phyloP scores from a whole-genome alignment of 2,329 filamentous ascomycete genomes.

The Colletotrichum tropicale region DNA sequence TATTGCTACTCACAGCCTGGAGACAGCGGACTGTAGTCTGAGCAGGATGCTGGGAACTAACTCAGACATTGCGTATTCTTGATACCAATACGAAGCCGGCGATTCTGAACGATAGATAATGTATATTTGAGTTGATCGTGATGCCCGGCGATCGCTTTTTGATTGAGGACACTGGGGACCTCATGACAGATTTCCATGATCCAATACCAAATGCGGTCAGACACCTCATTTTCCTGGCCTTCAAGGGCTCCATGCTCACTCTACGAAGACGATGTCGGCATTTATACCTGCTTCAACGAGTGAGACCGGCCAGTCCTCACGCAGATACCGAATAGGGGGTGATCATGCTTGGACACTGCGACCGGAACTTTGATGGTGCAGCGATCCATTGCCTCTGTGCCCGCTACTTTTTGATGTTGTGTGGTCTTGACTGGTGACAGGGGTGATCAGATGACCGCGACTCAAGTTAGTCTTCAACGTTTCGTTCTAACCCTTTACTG shows the following conservation, averaged over 20 bases:
- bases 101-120: not conserved
- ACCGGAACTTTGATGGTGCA: not conserved
- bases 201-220: accelerated
- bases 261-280: not conserved
- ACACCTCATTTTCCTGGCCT: accelerated
- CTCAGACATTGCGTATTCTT: accelerated
- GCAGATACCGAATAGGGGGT: not conserved
- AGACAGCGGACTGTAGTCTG: not conserved
- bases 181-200: not conserved
- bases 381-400: not conserved
- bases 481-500: accelerated
- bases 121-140: not conserved
- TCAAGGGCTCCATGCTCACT: not conserved
- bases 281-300: not conserved
- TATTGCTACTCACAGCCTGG: not conserved
- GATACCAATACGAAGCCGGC: not conserved
- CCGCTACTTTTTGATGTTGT: accelerated
- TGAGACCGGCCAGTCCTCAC: not conserved
- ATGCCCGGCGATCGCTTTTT: not conserved
- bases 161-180: not conserved
- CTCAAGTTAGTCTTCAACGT: accelerated
- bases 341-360: not conserved
- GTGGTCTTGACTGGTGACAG: not conserved
- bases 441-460: accelerated
- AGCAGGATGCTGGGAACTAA: not conserved